Evolutionary conservation across 805 yeast genomes (phyloP).

Genomic region (Scheffersomyces ergatensis): DNA sequence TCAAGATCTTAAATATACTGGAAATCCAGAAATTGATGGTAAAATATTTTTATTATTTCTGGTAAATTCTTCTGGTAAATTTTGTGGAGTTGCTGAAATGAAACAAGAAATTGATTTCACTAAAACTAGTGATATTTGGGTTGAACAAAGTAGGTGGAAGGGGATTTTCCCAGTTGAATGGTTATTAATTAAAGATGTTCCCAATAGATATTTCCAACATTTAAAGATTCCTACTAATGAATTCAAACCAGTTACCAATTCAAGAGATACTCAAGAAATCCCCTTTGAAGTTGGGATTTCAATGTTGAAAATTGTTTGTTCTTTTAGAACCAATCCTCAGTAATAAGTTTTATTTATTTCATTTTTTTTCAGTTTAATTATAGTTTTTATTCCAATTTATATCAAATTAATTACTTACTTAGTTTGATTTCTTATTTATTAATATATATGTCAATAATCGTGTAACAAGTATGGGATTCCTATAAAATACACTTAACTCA

Average conservation of each 20-base stretch:
- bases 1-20: conserved; percentile 13
- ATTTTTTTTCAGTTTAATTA: no score
- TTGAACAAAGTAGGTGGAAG: conserved; percentile 46
- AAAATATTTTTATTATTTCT: conserved; percentile 53
- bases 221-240: conserved; percentile 46
- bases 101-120: conserved; percentile 31
- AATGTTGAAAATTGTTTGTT: conserved; percentile 44
- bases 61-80: conserved; percentile 56
- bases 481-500: no score
- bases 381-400: no score
- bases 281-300: conserved; percentile 47
- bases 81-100: conserved; percentile 62
- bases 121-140: conserved; percentile 44
- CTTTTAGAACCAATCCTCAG: conserved; percentile 13
- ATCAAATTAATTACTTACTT: no score
- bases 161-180: conserved; percentile 55
- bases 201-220: conserved; percentile 45
- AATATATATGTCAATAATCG: no score
- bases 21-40: conserved; percentile 13
- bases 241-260: conserved; percentile 51
- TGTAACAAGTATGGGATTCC: no score
- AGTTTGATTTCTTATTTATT: no score
- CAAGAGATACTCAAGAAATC: conserved; percentile 61
- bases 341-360: no score
- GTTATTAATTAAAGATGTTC: conserved; percentile 50